phyloP scores from a whole-genome alignment of 2,329 filamentous ascomycete species.

The Stemphylium lycopersici region DNA sequence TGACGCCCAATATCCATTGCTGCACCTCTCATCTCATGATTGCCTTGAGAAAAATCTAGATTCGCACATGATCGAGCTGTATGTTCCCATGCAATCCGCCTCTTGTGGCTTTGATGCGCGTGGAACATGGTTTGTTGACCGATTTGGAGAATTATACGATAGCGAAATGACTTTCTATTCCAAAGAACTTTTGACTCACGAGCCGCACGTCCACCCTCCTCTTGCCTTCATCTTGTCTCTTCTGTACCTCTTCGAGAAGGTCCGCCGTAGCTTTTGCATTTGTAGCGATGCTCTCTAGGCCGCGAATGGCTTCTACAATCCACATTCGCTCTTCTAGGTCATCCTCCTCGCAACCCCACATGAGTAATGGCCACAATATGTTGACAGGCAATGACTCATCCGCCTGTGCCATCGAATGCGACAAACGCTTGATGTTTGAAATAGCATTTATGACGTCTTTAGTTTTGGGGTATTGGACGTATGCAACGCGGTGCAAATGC shows the following conservation, averaged over 20 bases:
- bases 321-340: slow-evolving; percentile 55
- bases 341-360: slow-evolving; percentile 63
- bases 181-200: slow-evolving; percentile 54
- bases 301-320: slow-evolving; percentile 58
- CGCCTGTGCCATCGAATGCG: slow-evolving; percentile 53
- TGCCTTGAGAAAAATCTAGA: no score
- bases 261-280: slow-evolving; percentile 51
- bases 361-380: slow-evolving; percentile 63
- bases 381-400: slow-evolving; percentile 60
- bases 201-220: slow-evolving; percentile 48
- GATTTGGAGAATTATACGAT: slow-evolving; percentile 51
- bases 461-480: slow-evolving; percentile 60
- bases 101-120: no score
- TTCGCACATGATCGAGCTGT: no score
- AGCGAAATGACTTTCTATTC: slow-evolving; percentile 57
- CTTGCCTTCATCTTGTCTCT: slow-evolving; percentile 46
- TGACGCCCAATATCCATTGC: no score
- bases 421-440: slow-evolving; percentile 56
- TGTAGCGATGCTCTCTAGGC: slow-evolving; percentile 47
- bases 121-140: no score
- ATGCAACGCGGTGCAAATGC: slow-evolving; percentile 63
- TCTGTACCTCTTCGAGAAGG: slow-evolving; percentile 49
- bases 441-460: slow-evolving; percentile 57
- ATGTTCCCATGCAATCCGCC: no score
- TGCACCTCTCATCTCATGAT: no score